Percentiles rank a stretch among this genome's conserved stretches.
These are phyloP conservation scores for Lathyrus sativus DNA, from an alignment of 306 rosid genomes.

Conservation along the genomic window DNA sequence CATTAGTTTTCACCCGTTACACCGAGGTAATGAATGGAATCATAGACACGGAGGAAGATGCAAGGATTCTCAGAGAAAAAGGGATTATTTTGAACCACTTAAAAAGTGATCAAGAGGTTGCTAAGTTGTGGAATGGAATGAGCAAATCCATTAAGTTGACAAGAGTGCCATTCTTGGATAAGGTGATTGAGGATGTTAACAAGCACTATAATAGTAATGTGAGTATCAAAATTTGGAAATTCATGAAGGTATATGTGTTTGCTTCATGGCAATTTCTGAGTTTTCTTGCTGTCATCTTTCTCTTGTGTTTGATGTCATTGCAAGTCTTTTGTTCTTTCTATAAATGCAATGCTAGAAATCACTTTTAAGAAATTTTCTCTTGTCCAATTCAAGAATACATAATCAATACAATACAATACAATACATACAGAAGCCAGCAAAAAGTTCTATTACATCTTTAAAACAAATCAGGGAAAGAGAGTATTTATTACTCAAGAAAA, in stretches of 20 bases:
- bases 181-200: constrained; percentile 81
- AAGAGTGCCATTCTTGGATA: constrained; percentile 74
- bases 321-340: constrained; percentile 50
- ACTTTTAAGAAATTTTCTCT: neutral
- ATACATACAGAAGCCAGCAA: constrained; percentile 31
- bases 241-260: constrained; percentile 57
- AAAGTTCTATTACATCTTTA: constrained; percentile 38
- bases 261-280: constrained; percentile 72
- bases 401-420: constrained; percentile 27
- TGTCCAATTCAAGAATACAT: constrained; percentile 23
- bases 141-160: constrained; percentile 79
- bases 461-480: constrained; percentile 37
- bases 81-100: constrained; percentile 70
- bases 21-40: constrained; percentile 85
- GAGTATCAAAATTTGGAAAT: constrained; percentile 56
- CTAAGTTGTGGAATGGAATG: constrained; percentile 83
- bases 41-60: constrained; percentile 76
- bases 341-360: constrained; percentile 34
- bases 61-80: constrained; percentile 62
- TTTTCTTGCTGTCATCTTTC: constrained; percentile 52
- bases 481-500: constrained; percentile 20
- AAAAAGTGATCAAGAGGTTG: constrained; percentile 77
- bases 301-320: constrained; percentile 56
- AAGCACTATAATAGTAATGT: constrained; percentile 56
- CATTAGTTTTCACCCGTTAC: constrained; percentile 74